Evolutionary conservation across 108 stramenopile genomes (phyloP).

Genomic region (Conticribra weissflogii): DNA sequence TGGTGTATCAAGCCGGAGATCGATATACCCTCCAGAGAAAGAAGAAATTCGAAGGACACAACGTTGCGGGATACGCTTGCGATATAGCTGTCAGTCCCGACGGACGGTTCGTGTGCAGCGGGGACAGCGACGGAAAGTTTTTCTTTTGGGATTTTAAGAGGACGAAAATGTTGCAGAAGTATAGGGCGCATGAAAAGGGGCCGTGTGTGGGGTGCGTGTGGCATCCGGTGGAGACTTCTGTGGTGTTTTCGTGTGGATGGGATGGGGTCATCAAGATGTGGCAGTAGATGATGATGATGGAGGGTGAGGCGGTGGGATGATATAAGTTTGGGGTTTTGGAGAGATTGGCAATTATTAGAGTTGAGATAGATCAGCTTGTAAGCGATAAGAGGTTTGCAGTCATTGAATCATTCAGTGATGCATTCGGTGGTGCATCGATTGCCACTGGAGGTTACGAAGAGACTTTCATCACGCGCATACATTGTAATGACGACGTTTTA

Average conservation of each 20-base stretch:
- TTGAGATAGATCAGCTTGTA: too few species aligned
- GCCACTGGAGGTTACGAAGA: too few species aligned
- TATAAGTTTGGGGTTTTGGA: too few species aligned
- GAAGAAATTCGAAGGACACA: constrained; percentile 95
- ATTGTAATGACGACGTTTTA: too few species aligned
- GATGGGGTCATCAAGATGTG: constrained; percentile 99
- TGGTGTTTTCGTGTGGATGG: constrained; percentile 97
- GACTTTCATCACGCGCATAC: too few species aligned
- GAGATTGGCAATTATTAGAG: too few species aligned
- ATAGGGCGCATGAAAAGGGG: constrained; percentile 92
- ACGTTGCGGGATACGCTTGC: constrained; percentile 96
- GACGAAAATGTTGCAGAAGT: constrained; percentile 76
- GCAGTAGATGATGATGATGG: too few species aligned
- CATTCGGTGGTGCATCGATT: too few species aligned
- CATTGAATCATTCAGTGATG: too few species aligned
- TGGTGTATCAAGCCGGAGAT: constrained; percentile 87
- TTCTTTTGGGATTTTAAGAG: constrained; percentile 98
- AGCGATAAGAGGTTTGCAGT: too few species aligned
- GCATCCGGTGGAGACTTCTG: constrained; percentile 95
- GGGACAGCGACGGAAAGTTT: constrained; percentile 94
- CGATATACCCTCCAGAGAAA: constrained; percentile 88
- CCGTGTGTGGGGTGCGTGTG: constrained; percentile 94
- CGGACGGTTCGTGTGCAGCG: constrained; percentile 93
- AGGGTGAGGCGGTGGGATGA: too few species aligned
- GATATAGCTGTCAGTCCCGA: constrained; percentile 92